Evolutionary conservation across 169 alveolate genomes (phyloP).

Genomic region (Eimeria tenella): DNA sequence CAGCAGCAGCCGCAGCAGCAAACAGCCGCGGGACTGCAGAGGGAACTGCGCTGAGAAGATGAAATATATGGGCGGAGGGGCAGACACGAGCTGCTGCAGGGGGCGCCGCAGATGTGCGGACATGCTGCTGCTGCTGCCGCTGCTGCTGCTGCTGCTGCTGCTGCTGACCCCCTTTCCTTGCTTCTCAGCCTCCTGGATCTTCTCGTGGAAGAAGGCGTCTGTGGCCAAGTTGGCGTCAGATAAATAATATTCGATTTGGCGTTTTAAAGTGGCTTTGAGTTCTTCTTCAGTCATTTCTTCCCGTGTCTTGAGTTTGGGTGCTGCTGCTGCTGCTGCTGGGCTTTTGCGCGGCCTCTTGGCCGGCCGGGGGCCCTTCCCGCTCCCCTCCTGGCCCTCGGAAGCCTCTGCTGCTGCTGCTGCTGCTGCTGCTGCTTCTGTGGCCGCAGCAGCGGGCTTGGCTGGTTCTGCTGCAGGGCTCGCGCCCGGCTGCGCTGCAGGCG

Average conservation of each 20-base stretch:
- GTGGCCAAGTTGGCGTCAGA: conserved; percentile 36
- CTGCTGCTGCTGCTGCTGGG: neutral
- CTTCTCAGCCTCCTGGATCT: conserved; percentile 68
- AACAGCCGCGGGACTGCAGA: neutral
- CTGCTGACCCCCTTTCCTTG: conserved; percentile 72
- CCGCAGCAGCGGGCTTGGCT: too few relatives aligned
- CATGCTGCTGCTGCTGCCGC: too few relatives aligned
- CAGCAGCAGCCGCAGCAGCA: too few relatives aligned
- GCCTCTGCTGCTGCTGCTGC: too few relatives aligned
- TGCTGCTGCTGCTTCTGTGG: too few relatives aligned
- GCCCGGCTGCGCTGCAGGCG: too few relatives aligned
- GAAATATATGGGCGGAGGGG: neutral
- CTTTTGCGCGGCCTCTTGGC: neutral
- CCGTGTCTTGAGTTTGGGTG: conserved; percentile 37
- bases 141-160: neutral
- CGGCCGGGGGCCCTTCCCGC: too few relatives aligned
- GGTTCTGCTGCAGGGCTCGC: too few relatives aligned
- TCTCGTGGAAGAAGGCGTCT: conserved; percentile 68
- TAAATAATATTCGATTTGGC: conserved; percentile 70
- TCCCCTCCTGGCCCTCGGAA: too few relatives aligned
- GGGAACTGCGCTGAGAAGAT: neutral
- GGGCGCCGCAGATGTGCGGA: neutral
- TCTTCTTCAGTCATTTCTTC: conserved; percentile 56
- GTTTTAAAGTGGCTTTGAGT: conserved; percentile 29
- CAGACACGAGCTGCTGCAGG: neutral